These are phyloP conservation scores for Termitomyces sp. DNA, from an alignment of 768 basidiomycete genomes.

Conservation along the genomic window DNA sequence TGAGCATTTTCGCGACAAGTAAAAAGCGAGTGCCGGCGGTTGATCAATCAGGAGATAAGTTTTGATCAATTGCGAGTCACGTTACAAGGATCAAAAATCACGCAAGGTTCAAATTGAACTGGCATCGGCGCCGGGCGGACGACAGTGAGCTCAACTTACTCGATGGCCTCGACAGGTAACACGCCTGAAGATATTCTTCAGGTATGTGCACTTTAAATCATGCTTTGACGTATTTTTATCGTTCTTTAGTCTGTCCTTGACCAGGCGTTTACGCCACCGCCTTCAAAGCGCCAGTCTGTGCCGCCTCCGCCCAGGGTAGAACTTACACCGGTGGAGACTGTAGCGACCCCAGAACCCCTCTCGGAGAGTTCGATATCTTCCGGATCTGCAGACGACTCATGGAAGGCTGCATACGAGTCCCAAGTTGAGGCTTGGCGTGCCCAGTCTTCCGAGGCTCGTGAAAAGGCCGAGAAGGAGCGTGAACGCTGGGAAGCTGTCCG, in stretches of 20 bases:
- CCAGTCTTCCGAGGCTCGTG: conserved; percentile 66
- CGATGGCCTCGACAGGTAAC: conserved; percentile 9
- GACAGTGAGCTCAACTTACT: neutral
- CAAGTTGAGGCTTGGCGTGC: conserved; percentile 70
- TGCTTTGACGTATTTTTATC: neutral
- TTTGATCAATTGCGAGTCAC: neutral
- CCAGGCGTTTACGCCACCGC: conserved; percentile 29
- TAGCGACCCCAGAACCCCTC: conserved; percentile 6
- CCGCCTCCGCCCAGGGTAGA: neutral
- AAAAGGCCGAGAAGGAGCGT: conserved; percentile 73
- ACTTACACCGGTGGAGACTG: neutral
- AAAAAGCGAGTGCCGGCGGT: too few relatives aligned
- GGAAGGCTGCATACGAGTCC: conserved; percentile 68
- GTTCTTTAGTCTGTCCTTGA: conserved; percentile 22
- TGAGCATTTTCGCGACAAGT: too few relatives aligned
- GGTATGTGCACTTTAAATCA: conserved; percentile 4
- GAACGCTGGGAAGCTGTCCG: conserved; percentile 69
- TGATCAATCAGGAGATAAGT: too few relatives aligned
- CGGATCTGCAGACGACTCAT: conserved; percentile 37
- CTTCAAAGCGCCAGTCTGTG: conserved; percentile 23
- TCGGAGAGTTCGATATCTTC: conserved; percentile 12
- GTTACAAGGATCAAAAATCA: conserved; percentile 4
- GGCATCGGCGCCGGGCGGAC: neutral
- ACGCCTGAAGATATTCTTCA: conserved; percentile 19
- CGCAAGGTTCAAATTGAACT: neutral